Base-by-base conservation (phyloP, 1,139 yeast genomes). In the Hanseniaspora uvarum region DNA sequence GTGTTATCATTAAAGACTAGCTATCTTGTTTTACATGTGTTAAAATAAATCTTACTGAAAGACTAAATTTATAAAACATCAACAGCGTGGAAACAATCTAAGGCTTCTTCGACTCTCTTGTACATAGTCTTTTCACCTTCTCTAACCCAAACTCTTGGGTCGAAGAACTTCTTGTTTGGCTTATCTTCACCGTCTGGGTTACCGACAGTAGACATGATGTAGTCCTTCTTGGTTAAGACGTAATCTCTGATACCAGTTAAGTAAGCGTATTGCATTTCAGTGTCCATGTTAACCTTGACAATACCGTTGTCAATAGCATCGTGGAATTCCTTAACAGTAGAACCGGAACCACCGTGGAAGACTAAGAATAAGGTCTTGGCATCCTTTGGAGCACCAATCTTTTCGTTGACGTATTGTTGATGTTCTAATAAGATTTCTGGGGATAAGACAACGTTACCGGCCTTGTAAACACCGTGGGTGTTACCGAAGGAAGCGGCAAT, bases 111-210 rank as follows among this genome's bases (percentile, higher is more conserved):
- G 68, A 94, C 79, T 81, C 96, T 86, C 63, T 73, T 75, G 63
- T 81, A 65, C 97, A 92, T 92, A 72, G 97, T 88, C 89, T 88
- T 87, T 80, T 92, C 99, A 80, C 98, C 98, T 76, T 89, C 97
- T 81, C 98, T 89, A 64, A 92, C 96, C 98, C 98, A 92, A 74
- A 89, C 97, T 83, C 99, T 92, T 77, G 99, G 99, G 78, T 92
- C 99, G 72, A 87, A 92, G 87, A 75, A 88, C 79, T 89, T 89
- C 88, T 89, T 89, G 85, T 86, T 86, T 78, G 98, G 98, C 80
- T 88, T 86, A 77, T 92, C 97, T 56, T 77, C 94, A 72, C 97
- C 98, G 31, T 92, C 96, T 75, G 99, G 98, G 94, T 92, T 92
- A 76, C 98, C 98, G 69, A 92, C 95, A 73, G 76, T 86, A 56